Evolutionary conservation across 1,284 basidiomycete genomes (phyloP).

Genomic region (Pisolithus thermaeus): DNA sequence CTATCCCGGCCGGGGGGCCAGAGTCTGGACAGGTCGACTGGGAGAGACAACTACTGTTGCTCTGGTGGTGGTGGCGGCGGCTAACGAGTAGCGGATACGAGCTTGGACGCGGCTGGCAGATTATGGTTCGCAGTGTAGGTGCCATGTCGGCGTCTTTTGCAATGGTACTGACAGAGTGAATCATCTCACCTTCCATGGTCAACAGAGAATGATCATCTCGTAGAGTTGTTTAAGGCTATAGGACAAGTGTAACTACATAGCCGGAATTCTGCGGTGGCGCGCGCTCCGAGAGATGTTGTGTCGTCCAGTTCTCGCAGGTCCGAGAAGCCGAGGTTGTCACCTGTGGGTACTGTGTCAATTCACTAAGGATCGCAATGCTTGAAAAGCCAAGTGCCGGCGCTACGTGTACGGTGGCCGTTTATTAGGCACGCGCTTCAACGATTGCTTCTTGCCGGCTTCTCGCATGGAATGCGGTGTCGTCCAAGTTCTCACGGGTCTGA

Average conservation of each 20-base stretch:
- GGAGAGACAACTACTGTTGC: constrained; percentile 42
- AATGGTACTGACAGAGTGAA: not conserved
- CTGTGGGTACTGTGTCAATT: constrained; percentile 37
- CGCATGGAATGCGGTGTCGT: constrained; percentile 81
- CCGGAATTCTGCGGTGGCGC: constrained; percentile 89
- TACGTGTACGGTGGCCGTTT: no score
- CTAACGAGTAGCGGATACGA: constrained; percentile 26
- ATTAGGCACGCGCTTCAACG: constrained; percentile 45
- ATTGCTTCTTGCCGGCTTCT: no score
- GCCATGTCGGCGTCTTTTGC: not conserved
- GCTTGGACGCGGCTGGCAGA: constrained; percentile 45
- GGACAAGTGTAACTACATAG: constrained; percentile 84
- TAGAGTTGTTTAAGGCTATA: constrained; percentile 96
- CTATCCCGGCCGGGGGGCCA: constrained; percentile 57
- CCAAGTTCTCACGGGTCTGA: constrained; percentile 78
- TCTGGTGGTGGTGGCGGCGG: constrained; percentile 6
- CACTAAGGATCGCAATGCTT: no score
- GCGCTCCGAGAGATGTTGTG: constrained; percentile 95
- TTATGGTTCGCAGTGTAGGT: constrained; percentile 90
- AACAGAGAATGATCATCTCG: constrained; percentile 95
- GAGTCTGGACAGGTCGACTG: constrained; percentile 42
- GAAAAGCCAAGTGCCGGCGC: no score
- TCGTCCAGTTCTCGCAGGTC: constrained; percentile 91
- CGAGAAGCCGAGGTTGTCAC: constrained; percentile 91
- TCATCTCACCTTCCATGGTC: constrained; percentile 86